Evolutionary conservation across 805 yeast genomes (phyloP).

Genomic region (Myxozyma vanderwaltii): DNA sequence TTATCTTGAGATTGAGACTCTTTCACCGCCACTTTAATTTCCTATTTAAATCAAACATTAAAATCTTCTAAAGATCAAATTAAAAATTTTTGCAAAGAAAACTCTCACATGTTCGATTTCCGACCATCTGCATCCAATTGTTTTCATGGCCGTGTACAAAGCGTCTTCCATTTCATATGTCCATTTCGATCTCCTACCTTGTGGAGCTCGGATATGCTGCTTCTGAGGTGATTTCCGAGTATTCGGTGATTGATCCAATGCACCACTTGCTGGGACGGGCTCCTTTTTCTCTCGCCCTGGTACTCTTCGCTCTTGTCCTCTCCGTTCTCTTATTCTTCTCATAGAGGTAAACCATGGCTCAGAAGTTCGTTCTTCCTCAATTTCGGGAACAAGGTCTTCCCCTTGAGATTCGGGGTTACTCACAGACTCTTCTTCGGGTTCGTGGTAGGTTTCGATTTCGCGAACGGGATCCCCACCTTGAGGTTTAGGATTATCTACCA

Average conservation of each 20-base stretch:
- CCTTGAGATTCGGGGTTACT: slow-evolving; percentile 1
- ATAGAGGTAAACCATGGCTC: not conserved
- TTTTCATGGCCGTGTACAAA: slow-evolving; percentile 5
- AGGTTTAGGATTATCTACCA: not conserved
- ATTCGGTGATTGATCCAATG: no score
- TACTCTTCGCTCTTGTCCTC: not conserved
- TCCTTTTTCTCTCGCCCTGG: no score
- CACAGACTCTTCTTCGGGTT: not conserved
- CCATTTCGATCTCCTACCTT: slow-evolving; percentile 14
- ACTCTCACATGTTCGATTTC: slow-evolving; percentile 16
- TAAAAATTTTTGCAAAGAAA: no score
- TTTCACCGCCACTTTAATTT: not conserved
- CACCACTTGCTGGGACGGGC: no score
- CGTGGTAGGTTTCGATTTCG: not conserved
- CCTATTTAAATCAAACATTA: not conserved
- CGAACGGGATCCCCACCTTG: no score
- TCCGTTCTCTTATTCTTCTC: not conserved
- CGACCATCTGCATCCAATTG: slow-evolving; percentile 12
- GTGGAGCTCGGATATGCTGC: not conserved
- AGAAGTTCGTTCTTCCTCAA: not conserved
- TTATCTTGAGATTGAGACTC: not conserved
- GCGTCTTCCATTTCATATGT: slow-evolving; percentile 23
- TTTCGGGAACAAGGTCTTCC: not conserved
- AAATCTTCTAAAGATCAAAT: no score
- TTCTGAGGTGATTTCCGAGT: no score